phyloP scores from a whole-genome alignment of 2,329 filamentous ascomycete species.

The Phaeoacremonium minimum region DNA sequence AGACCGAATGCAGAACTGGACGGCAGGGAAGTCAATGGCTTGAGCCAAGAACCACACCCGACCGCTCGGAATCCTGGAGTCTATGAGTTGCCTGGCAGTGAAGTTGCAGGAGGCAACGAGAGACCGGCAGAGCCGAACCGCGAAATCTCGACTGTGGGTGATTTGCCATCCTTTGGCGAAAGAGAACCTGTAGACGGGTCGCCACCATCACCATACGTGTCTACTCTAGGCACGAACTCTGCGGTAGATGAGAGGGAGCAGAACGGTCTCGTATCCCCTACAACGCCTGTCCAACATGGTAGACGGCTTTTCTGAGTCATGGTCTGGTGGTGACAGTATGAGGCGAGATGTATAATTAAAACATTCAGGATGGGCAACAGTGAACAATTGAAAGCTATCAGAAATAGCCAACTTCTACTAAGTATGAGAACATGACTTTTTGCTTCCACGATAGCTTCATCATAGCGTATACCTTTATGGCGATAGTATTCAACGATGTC shows the following conservation, averaged over 20 bases:
- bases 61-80: slow-evolving; percentile 13
- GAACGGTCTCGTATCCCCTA: slow-evolving; percentile 19
- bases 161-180: slow-evolving; percentile 6
- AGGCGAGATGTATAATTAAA: too few relatives aligned
- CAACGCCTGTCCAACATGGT: too few relatives aligned
- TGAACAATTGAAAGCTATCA: too few relatives aligned
- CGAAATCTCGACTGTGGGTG: slow-evolving; percentile 10
- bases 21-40: slow-evolving; percentile 13
- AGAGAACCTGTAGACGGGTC: slow-evolving; percentile 10
- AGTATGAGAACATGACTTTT: too few relatives aligned
- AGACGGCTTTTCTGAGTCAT: too few relatives aligned
- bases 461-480: too few relatives aligned
- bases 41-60: slow-evolving; percentile 5
- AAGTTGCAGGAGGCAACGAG: slow-evolving; percentile 5
- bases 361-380: too few relatives aligned
- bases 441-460: too few relatives aligned
- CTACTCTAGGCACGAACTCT: slow-evolving; percentile 16
- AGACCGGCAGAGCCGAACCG: slow-evolving; percentile 4
- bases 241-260: slow-evolving; percentile 14
- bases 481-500: too few relatives aligned
- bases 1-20: slow-evolving; percentile 13
- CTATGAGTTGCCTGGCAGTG: slow-evolving; percentile 19
- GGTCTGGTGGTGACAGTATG: too few relatives aligned
- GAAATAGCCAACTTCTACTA: too few relatives aligned
- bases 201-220: slow-evolving; percentile 18